These are phyloP conservation scores for Vanrija sp. DNA, from an alignment of 1,284 basidiomycete genomes.

Conservation along the genomic window DNA sequence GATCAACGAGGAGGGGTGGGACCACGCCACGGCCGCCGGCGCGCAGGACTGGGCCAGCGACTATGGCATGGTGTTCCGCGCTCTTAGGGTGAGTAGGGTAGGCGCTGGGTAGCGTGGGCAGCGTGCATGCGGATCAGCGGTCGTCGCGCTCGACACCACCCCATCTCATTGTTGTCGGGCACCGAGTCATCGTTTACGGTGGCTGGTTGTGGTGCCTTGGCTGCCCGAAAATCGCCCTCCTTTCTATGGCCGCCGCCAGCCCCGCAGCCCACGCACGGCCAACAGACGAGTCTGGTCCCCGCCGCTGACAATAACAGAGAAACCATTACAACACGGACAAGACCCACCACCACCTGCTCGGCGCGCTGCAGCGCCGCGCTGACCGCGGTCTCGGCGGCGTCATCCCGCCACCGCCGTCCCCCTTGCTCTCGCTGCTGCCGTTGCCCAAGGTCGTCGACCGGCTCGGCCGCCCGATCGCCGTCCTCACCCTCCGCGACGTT, in stretches of 20 bases:
- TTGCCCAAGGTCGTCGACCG: slow-evolving; percentile 30
- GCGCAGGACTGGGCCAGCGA: slow-evolving; percentile 41
- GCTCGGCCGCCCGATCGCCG: slow-evolving; percentile 37
- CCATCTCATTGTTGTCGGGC: not conserved
- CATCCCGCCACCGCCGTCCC: slow-evolving; percentile 26
- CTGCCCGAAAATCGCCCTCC: too few species aligned
- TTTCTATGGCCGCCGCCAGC: not conserved
- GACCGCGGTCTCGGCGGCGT: slow-evolving; percentile 23
- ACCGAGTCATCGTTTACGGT: not conserved
- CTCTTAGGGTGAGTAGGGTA: slow-evolving; percentile 33
- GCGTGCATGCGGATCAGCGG: too few species aligned
- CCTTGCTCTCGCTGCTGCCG: slow-evolving; percentile 39
- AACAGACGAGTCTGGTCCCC: not conserved
- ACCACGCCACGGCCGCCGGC: slow-evolving; percentile 26
- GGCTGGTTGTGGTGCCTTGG: not conserved
- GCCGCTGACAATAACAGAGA: slow-evolving; percentile 18
- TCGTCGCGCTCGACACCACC: not conserved
- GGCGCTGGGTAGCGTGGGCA: too few species aligned
- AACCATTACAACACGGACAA: slow-evolving; percentile 33
- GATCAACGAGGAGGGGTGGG: slow-evolving; percentile 39
- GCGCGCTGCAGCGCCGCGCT: slow-evolving; percentile 22
- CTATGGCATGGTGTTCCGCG: slow-evolving; percentile 34
- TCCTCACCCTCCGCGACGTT: slow-evolving; percentile 38
- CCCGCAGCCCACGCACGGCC: not conserved
- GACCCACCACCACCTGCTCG: slow-evolving; percentile 26